Conservation (phyloP, 2,329 filamentous ascomycete species). For the Aureobasidium sp. region DNA sequence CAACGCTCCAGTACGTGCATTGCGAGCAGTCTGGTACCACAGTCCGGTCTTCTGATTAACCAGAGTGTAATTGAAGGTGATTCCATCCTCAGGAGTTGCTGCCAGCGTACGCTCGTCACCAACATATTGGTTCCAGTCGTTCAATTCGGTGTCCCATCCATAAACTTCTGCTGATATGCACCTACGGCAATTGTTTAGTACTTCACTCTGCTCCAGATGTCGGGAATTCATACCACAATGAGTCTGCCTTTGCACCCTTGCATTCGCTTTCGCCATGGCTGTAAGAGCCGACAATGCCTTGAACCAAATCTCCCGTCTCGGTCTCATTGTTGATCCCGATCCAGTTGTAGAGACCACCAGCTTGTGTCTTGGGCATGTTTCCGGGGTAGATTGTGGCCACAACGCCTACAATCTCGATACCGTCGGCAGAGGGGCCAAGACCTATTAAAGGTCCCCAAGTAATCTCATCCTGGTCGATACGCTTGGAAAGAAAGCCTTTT, state of each 20-base stretch:
- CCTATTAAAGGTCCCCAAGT: constrained; percentile 23
- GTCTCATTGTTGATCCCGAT: constrained; percentile 23
- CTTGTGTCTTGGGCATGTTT: constrained; percentile 22
- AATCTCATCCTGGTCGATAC: neutral
- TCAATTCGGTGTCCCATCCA: constrained; percentile 17
- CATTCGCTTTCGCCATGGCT: constrained; percentile 22
- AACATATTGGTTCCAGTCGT: constrained; percentile 20
- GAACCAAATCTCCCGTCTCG: constrained; percentile 23
- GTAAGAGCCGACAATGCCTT: constrained; percentile 20
- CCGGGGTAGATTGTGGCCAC: constrained; percentile 25
- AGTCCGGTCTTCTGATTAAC: constrained; percentile 20
- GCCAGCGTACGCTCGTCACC: constrained; percentile 21
- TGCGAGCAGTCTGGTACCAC: constrained; percentile 20
- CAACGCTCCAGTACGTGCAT: neutral
- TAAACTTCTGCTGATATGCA: constrained; percentile 26
- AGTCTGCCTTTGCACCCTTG: constrained; percentile 19
- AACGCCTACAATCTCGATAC: constrained; percentile 20
- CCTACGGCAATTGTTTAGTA: neutral
- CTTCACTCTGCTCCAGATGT: too few relatives aligned
- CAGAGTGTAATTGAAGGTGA: constrained; percentile 25
- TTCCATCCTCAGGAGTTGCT: constrained; percentile 21
- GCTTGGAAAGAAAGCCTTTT: neutral
- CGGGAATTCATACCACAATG: constrained; percentile 16
- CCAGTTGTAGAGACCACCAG: constrained; percentile 24
- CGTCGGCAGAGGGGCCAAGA: constrained; percentile 20